Conservation (phyloP, 1,284 basidiomycete genomes). For the Porogramme epimiltina region DNA sequence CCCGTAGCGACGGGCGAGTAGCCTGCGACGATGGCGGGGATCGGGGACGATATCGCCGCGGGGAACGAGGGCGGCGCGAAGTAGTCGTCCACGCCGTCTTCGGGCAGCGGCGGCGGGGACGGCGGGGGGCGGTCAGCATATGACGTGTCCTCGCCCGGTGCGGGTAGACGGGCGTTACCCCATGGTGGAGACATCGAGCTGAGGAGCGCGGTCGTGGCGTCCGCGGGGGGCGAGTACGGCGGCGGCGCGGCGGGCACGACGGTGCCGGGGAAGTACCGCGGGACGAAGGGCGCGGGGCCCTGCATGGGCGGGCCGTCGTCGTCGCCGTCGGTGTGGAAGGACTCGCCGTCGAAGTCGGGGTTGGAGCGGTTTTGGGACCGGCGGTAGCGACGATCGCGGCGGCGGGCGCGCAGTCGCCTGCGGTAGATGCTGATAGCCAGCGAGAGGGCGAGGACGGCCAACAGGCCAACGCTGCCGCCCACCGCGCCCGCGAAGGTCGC, state of each 20-base stretch:
- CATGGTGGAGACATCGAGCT: slow-evolving; percentile 21
- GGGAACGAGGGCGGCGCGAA: slow-evolving; percentile 29
- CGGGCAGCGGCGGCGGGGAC: slow-evolving; percentile 25
- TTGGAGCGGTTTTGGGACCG: slow-evolving; percentile 24
- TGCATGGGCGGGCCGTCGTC: slow-evolving; percentile 45
- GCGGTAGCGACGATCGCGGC: slow-evolving; percentile 42
- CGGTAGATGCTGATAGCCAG: slow-evolving; percentile 52
- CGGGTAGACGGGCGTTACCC: slow-evolving; percentile 20
- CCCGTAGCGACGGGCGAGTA: slow-evolving; percentile 21
- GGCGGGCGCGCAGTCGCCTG: slow-evolving; percentile 44
- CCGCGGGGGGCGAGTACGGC: slow-evolving; percentile 25
- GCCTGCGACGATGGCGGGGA: slow-evolving; percentile 31
- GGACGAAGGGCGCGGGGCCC: slow-evolving; percentile 50
- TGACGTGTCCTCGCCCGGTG: slow-evolving; percentile 23
- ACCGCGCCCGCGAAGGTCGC: slow-evolving; percentile 56
- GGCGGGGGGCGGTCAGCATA: slow-evolving; percentile 32
- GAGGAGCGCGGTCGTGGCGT: slow-evolving; percentile 24
- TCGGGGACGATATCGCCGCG: slow-evolving; percentile 30
- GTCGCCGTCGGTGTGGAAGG: slow-evolving; percentile 40
- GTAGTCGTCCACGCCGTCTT: slow-evolving; percentile 24
- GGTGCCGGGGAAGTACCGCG: slow-evolving; percentile 56
- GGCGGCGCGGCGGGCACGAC: slow-evolving; percentile 44
- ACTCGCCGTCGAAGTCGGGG: slow-evolving; percentile 28
- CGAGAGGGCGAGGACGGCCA: slow-evolving; percentile 46
- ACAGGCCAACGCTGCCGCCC: slow-evolving; percentile 51